Evolutionary conservation across 2,329 filamentous ascomycete species (phyloP).

Genomic region (Fusarium chlamydosporum): DNA sequence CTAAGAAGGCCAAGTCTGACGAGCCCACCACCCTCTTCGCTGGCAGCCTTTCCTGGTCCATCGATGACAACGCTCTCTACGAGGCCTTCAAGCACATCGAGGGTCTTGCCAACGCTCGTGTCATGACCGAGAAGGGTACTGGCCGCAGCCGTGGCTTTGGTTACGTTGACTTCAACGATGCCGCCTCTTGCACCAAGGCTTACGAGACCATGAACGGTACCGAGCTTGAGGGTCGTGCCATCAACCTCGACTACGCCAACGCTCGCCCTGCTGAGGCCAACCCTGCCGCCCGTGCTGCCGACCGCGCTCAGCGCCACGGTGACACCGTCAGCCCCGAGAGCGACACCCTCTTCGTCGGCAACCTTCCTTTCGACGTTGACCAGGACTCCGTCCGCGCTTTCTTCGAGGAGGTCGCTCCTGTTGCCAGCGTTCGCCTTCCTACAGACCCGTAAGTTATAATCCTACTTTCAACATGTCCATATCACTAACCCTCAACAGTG

Average conservation of each 20-base stretch:
- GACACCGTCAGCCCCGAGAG: conserved; percentile 84
- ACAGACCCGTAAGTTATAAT: conserved; percentile 76
- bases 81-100: conserved; percentile 86
- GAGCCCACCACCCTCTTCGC: conserved; percentile 79
- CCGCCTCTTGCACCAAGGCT: conserved; percentile 77
- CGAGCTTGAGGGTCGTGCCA: conserved; percentile 79
- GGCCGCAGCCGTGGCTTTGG: conserved; percentile 93
- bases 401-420: conserved; percentile 78
- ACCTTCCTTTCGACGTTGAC: conserved; percentile 86
- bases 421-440: conserved; percentile 86
- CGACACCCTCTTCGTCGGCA: conserved; percentile 92
- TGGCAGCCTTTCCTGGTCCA: conserved; percentile 90
- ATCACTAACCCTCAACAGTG: conserved; percentile 61
- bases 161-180: conserved; percentile 86
- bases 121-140: conserved; percentile 85
- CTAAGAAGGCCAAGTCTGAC: conserved; percentile 79
- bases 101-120: conserved; percentile 78
- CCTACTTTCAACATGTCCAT: neutral
- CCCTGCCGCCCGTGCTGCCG: conserved; percentile 69
- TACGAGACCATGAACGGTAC: conserved; percentile 80
- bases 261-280: conserved; percentile 71
- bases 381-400: conserved; percentile 81
- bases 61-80: conserved; percentile 85
- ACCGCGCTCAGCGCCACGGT: conserved; percentile 78
- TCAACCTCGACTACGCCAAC: conserved; percentile 85